Percentiles rank a stretch among this genome's conserved stretches.
Conservation (phyloP, 306 rosid species). For the Cicer arietinum region DNA sequence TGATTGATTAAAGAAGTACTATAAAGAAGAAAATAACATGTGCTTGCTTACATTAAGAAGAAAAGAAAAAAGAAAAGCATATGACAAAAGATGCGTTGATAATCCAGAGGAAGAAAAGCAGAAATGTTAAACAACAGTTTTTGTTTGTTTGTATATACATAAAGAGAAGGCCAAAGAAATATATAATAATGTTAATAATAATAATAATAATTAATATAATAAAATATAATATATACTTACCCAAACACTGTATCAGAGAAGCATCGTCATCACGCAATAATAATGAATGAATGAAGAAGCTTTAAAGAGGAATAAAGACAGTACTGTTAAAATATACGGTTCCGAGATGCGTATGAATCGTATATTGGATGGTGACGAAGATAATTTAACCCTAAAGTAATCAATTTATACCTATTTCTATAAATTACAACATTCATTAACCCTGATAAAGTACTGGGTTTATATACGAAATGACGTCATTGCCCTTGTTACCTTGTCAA, state of each 20-base stretch:
- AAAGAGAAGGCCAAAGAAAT: not conserved
- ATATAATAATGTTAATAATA: not conserved
- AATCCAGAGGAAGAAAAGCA: conserved; percentile 63
- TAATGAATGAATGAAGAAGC: conserved; percentile 39
- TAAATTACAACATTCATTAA: conserved; percentile 6
- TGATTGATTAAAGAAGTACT: not conserved
- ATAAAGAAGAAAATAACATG: not conserved
- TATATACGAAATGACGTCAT: conserved; percentile 25
- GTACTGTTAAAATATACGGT: conserved; percentile 15
- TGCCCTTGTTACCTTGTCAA: conserved; percentile 25
- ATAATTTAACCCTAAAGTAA: not conserved
- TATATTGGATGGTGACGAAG: conserved; percentile 29
- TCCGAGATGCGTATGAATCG: conserved; percentile 31
- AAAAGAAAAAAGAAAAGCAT: not conserved
- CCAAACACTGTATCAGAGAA: conserved; percentile 46
- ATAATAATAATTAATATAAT: conserved; percentile 16
- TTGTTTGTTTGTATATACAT: conserved; percentile 9
- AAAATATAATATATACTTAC: conserved; percentile 45
- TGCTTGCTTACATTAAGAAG: not conserved
- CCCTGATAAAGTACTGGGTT: conserved; percentile 42
- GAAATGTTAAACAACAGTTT: conserved; percentile 46
- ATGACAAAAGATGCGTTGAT: not conserved
- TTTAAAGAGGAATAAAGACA: conserved; percentile 46
- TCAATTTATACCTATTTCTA: no score
- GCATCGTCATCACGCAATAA: conserved; percentile 35